Percentiles rank a stretch among this genome's conserved stretches.
Conservation (phyloP, 2,329 filamentous ascomycete species). For the Amauroascus niger region DNA sequence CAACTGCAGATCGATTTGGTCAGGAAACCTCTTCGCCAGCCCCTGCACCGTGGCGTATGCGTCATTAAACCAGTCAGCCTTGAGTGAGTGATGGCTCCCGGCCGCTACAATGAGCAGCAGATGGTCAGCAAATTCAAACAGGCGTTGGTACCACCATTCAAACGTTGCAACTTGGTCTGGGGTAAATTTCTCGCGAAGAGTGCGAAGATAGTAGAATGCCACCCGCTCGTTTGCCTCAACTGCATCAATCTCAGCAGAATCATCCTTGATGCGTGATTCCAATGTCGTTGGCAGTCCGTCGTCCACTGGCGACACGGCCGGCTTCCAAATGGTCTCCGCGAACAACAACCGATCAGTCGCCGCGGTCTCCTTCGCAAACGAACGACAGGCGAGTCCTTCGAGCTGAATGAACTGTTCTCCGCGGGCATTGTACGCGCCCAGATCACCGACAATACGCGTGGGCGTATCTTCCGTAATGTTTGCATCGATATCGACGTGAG, state of each 20-base stretch:
- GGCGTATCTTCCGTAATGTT: background rate
- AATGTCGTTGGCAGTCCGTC: background rate
- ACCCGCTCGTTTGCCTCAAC: constrained; percentile 8
- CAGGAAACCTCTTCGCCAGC: no score
- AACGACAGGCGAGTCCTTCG: constrained; percentile 1
- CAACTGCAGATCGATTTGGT: no score
- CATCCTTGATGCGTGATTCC: background rate
- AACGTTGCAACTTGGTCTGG: background rate
- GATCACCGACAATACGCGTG: background rate
- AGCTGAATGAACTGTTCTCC: background rate
- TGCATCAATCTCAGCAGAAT: no score
- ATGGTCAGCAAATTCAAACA: no score
- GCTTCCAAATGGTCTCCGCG: background rate
- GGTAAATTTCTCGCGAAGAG: background rate
- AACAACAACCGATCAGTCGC: background rate
- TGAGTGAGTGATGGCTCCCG: no score
- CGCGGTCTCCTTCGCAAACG: background rate
- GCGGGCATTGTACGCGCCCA: background rate
- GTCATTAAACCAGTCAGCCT: no score
- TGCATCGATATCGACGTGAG: background rate
- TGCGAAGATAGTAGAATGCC: constrained; percentile 8
- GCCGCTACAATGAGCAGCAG: no score
- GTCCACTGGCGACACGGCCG: constrained; percentile 1
- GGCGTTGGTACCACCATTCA: no score
- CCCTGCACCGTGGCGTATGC: no score